A percentile compares a stretch with the other conserved stretches of the same genome.
These are phyloP conservation scores for Vigna mungo DNA, from an alignment of 306 rosid genomes.

Conservation along the genomic window DNA sequence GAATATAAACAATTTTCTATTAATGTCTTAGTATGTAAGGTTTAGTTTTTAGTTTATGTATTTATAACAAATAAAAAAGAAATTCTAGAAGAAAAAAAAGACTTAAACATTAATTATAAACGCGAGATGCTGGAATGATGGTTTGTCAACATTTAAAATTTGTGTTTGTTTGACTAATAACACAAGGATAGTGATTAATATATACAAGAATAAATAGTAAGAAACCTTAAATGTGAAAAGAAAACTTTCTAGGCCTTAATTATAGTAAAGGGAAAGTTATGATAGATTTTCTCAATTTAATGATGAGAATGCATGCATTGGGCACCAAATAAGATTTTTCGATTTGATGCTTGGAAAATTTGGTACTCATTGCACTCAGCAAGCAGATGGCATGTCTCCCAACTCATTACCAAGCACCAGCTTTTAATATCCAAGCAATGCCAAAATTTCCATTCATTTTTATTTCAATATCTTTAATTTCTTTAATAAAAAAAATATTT, in stretches of 20 bases:
- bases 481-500: background rate
- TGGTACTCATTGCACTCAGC: constrained; percentile 1
- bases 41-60: no score
- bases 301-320: constrained; percentile 1
- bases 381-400: constrained; percentile 2
- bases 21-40: no score
- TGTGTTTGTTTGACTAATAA: background rate
- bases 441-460: background rate
- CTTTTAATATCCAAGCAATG: background rate
- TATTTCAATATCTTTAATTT: background rate
- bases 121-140: background rate
- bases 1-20: no score
- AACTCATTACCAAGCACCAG: background rate
- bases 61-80: no score
- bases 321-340: constrained; percentile 19
- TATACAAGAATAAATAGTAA: background rate
- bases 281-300: background rate
- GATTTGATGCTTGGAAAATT: constrained; percentile 3
- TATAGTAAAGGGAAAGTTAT: background rate
- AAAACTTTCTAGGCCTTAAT: background rate
- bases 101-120: background rate
- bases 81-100: no score
- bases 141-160: background rate
- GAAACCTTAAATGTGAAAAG: background rate
- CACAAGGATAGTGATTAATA: background rate